Percentiles rank a stretch among this genome's conserved stretches.
Conservation (phyloP, 2,329 filamentous ascomycete genomes). For the Fusarium sacchari region DNA sequence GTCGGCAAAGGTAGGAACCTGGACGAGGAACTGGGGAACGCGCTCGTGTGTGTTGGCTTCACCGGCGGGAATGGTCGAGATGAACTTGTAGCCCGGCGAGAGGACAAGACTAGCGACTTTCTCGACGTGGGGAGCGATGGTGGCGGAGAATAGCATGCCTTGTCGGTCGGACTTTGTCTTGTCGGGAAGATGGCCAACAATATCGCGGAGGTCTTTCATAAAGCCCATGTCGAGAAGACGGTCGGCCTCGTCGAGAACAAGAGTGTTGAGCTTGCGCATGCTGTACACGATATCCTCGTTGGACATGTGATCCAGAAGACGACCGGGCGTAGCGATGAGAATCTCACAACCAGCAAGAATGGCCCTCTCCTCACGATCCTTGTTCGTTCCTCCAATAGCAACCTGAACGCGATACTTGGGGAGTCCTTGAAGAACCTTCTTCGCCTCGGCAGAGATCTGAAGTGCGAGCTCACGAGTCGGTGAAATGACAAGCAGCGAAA, state of each 20-base stretch:
- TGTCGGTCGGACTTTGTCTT: conserved; percentile 68
- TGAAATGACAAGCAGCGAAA: conserved; percentile 73
- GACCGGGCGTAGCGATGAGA: conserved; percentile 82
- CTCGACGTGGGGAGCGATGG: conserved; percentile 81
- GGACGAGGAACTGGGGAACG: conserved; percentile 77
- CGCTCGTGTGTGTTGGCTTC: conserved; percentile 80
- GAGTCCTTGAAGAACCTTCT: conserved; percentile 74
- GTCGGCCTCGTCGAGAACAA: conserved; percentile 87
- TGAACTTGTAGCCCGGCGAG: conserved; percentile 77
- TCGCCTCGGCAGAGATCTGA: conserved; percentile 77
- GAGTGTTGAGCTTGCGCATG: conserved; percentile 75
- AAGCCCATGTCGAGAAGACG: conserved; percentile 87
- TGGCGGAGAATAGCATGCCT: conserved; percentile 88
- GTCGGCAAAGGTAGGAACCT: conserved; percentile 75
- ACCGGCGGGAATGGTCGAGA: conserved; percentile 80
- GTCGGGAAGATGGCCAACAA: conserved; percentile 75
- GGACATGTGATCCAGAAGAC: conserved; percentile 80
- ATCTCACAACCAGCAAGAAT: conserved; percentile 80
- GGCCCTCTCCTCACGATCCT: conserved; percentile 74
- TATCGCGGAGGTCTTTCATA: conserved; percentile 79
- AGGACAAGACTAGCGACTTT: conserved; percentile 77
- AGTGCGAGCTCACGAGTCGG: conserved; percentile 77
- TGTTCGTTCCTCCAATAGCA: conserved; percentile 83
- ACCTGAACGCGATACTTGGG: conserved; percentile 80
- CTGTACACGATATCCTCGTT: conserved; percentile 75